These are phyloP conservation scores for Lathyrus oleraceus DNA, from an alignment of 306 rosid genomes.

Conservation along the genomic window DNA sequence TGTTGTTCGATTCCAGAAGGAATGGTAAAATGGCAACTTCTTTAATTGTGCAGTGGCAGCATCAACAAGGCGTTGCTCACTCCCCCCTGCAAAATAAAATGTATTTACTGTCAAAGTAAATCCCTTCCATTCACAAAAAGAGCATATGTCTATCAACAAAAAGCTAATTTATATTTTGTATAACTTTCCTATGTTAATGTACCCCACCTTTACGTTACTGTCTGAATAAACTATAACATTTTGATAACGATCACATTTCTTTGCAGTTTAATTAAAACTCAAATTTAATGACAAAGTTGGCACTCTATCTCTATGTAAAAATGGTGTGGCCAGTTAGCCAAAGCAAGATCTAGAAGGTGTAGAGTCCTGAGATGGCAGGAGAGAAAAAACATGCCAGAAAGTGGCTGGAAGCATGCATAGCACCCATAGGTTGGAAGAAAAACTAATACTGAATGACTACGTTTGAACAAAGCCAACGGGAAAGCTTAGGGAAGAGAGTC, in stretches of 20 bases:
- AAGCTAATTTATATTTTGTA: background rate
- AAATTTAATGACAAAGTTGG: background rate
- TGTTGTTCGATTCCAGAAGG: conserved; percentile 99
- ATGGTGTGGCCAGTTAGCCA: background rate
- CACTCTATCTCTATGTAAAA: background rate
- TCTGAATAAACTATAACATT: conserved; percentile 7
- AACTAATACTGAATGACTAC: background rate
- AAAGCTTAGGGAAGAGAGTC: background rate
- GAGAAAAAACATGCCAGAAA: background rate
- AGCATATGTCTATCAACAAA: background rate
- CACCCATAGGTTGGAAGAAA: background rate
- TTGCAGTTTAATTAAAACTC: background rate
- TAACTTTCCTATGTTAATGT: background rate
- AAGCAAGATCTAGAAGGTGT: background rate
- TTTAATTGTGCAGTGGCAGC: conserved; percentile 83
- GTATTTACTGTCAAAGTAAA: conserved; percentile 20
- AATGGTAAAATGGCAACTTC: conserved; percentile 94
- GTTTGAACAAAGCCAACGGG: background rate
- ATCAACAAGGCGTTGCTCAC: conserved; percentile 79
- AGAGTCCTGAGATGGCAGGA: background rate
- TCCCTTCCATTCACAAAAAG: background rate
- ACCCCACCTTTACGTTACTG: background rate
- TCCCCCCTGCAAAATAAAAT: conserved; percentile 68
- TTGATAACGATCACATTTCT: conserved; percentile 14
- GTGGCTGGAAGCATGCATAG: background rate